Conservation (phyloP, 768 basidiomycete genomes). For the Phanerochaete carnosa region DNA sequence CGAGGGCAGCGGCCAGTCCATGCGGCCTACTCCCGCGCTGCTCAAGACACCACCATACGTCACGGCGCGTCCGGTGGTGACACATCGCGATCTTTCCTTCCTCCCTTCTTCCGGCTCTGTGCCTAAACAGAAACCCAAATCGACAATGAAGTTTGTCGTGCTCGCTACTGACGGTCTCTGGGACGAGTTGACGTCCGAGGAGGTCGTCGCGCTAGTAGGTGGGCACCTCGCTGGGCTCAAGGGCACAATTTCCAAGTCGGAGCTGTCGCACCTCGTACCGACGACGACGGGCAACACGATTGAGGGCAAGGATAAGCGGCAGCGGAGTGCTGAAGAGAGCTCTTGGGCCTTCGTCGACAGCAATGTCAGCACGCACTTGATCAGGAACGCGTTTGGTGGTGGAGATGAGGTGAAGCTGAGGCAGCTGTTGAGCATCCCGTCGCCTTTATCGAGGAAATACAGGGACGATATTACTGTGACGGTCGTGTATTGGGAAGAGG, state of each 20-base stretch:
- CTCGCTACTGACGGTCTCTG: conserved; percentile 80
- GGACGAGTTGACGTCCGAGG: conserved; percentile 64
- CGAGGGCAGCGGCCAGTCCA: conserved; percentile 52
- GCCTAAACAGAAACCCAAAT: conserved; percentile 18
- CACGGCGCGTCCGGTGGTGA: conserved; percentile 77
- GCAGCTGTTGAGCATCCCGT: conserved; percentile 74
- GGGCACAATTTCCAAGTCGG: conserved; percentile 58
- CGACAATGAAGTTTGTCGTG: conserved; percentile 71
- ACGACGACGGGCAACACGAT: conserved; percentile 54
- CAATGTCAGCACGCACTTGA: conserved; percentile 77
- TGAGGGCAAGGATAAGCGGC: conserved; percentile 56
- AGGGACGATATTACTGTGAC: conserved; percentile 86
- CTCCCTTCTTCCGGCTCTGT: conserved; percentile 46
- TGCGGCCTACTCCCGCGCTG: conserved; percentile 56
- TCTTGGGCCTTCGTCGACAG: conserved; percentile 80
- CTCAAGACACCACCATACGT: conserved; percentile 94
- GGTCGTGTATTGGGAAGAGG: conserved; percentile 82
- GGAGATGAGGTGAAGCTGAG: conserved; percentile 59
- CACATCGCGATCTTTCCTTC: conserved; percentile 67
- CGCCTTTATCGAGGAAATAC: conserved; percentile 71
- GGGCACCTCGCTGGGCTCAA: conserved; percentile 74
- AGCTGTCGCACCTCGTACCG: conserved; percentile 52
- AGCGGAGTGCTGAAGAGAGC: conserved; percentile 33
- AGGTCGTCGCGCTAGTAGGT: conserved; percentile 84
- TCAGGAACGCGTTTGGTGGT: conserved; percentile 92